phyloP scores from a whole-genome alignment of 2,329 filamentous ascomycete species.

The Venturia asperata region DNA sequence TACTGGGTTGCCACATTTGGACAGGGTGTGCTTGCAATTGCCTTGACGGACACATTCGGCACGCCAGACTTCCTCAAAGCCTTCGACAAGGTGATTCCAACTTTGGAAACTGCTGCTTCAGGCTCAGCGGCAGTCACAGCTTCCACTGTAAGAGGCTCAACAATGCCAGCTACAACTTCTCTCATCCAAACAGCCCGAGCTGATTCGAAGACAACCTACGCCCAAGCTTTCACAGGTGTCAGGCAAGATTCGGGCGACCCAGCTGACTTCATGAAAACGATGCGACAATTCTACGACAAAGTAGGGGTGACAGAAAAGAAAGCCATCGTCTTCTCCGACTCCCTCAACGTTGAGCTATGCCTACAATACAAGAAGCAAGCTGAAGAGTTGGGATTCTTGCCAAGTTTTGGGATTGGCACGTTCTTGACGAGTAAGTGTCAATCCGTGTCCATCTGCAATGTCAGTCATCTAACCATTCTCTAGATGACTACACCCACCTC shows the following conservation, averaged over 20 bases:
- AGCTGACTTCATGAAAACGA: slow-evolving; percentile 66
- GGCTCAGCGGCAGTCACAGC: slow-evolving; percentile 27
- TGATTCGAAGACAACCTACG: slow-evolving; percentile 52
- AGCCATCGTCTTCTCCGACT: slow-evolving; percentile 91
- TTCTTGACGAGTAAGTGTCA: slow-evolving; percentile 67
- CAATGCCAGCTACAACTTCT: slow-evolving; percentile 36
- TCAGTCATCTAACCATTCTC: slow-evolving; percentile 20
- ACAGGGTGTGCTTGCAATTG: slow-evolving; percentile 70
- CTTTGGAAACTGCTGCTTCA: slow-evolving; percentile 27
- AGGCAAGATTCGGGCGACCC: slow-evolving; percentile 90
- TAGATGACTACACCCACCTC: slow-evolving; percentile 72
- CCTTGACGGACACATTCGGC: slow-evolving; percentile 93
- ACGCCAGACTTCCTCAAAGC: slow-evolving; percentile 80
- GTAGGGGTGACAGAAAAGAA: slow-evolving; percentile 74
- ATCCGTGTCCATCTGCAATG: not conserved
- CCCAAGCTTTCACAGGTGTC: slow-evolving; percentile 73
- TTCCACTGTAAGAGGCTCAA: slow-evolving; percentile 27
- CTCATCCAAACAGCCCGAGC: slow-evolving; percentile 30
- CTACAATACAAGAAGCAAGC: slow-evolving; percentile 82
- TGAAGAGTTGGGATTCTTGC: slow-evolving; percentile 71
- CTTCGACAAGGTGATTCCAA: slow-evolving; percentile 58
- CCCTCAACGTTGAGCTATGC: slow-evolving; percentile 82
- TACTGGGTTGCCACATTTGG: slow-evolving; percentile 94
- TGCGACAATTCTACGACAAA: slow-evolving; percentile 72
- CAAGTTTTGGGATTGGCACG: slow-evolving; percentile 90